Evolutionary conservation across 208 protist species (phyloP).

Genomic region (Giardia duodenalis): DNA sequence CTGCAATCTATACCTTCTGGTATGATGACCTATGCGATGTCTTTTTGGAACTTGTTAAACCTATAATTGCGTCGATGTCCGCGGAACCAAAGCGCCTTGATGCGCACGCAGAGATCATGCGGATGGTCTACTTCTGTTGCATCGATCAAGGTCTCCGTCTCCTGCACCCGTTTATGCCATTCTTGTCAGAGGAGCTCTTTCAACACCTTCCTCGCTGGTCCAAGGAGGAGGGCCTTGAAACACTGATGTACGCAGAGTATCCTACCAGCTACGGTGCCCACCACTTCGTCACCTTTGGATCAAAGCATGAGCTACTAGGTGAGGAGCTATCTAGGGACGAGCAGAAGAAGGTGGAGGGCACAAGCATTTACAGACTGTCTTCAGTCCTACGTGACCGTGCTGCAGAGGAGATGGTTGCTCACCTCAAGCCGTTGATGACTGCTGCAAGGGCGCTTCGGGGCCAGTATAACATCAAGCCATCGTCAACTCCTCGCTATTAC

Average conservation of each 20-base stretch:
- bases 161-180: constrained; percentile 97
- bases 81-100: not conserved
- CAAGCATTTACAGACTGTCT: not conserved
- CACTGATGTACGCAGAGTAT: constrained; percentile 17
- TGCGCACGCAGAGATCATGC: not conserved
- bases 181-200: constrained; percentile 95
- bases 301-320: not conserved
- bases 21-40: constrained; percentile 90
- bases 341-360: not conserved
- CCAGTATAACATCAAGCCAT: not conserved
- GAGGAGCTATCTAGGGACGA: not conserved
- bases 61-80: constrained; percentile 19
- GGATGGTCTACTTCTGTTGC: not conserved
- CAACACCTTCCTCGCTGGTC: constrained; percentile 61
- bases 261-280: not conserved
- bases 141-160: constrained; percentile 48
- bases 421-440: not conserved
- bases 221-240: not conserved
- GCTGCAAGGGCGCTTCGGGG: not conserved
- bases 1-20: constrained; percentile 79
- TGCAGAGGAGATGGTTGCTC: not conserved
- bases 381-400: not conserved
- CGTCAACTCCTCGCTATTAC: not conserved
- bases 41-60: constrained; percentile 56
- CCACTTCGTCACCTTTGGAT: not conserved